phyloP scores from a whole-genome alignment of 805 yeast species.

The Jamesozyma piceae region DNA sequence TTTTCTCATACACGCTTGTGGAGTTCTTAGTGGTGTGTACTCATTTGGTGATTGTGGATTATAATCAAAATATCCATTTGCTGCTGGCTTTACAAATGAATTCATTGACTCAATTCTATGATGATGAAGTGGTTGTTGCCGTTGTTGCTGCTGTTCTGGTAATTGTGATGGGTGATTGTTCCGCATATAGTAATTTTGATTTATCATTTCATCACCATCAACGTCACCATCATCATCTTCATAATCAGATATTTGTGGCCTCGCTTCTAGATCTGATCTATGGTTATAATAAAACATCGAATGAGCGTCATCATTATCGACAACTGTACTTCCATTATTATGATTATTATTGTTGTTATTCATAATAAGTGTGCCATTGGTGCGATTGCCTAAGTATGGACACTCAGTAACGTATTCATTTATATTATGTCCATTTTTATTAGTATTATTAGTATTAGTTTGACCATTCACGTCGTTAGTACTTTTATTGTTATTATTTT shows the following conservation, averaged over 20 bases:
- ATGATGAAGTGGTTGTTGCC: too few species aligned
- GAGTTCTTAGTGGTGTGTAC: conserved; percentile 14
- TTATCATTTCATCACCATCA: conserved; percentile 5
- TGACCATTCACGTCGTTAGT: not conserved
- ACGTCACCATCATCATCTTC: conserved; percentile 19
- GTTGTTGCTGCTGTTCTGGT: not conserved
- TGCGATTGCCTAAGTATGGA: not conserved
- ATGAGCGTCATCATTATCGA: conserved; percentile 22
- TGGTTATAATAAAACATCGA: conserved; percentile 30
- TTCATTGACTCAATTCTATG: not conserved
- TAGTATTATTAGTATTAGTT: not conserved
- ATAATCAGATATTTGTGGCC: conserved; percentile 28
- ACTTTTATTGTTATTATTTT: not conserved
- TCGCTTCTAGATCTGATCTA: conserved; percentile 23
- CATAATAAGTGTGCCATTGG: not conserved
- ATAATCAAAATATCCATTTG: conserved; percentile 2
- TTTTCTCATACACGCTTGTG: not conserved
- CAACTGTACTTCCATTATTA: not conserved
- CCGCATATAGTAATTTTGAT: conserved; percentile 1
- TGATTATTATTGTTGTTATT: not conserved
- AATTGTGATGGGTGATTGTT: not conserved
- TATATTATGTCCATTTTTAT: not conserved
- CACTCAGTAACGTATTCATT: not conserved
- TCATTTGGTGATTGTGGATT: conserved; percentile 10
- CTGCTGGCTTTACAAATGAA: not conserved